These are phyloP conservation scores for Leptodontidium sp. DNA, from an alignment of 2,329 filamentous ascomycete genomes.

Conservation along the genomic window DNA sequence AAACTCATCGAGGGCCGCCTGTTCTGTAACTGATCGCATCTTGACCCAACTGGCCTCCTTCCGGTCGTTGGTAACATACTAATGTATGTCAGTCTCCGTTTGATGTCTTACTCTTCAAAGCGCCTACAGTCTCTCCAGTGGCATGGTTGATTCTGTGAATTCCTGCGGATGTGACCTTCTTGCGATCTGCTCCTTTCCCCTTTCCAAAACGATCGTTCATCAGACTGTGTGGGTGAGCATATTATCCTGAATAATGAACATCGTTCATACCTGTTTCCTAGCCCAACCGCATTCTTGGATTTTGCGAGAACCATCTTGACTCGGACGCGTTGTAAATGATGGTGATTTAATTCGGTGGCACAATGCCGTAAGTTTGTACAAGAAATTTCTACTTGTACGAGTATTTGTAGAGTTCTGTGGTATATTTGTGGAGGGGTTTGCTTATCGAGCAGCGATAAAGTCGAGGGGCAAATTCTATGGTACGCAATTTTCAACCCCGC, in stretches of 20 bases:
- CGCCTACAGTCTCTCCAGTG: slow-evolving; percentile 75
- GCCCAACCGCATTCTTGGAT: slow-evolving; percentile 92
- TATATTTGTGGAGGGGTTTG: slow-evolving; percentile 31
- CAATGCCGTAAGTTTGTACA: not conserved
- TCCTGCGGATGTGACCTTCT: slow-evolving; percentile 68
- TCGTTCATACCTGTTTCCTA: slow-evolving; percentile 71
- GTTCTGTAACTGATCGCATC: slow-evolving; percentile 98
- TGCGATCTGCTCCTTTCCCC: slow-evolving; percentile 84
- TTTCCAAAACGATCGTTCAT: slow-evolving; percentile 99
- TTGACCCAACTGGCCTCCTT: slow-evolving; percentile 97
- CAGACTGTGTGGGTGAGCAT: slow-evolving; percentile 60
- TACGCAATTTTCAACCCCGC: slow-evolving; percentile 39
- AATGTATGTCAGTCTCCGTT: slow-evolving; percentile 38
- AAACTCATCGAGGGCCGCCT: slow-evolving; percentile 96
- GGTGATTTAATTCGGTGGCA: not conserved
- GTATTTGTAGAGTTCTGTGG: slow-evolving; percentile 44
- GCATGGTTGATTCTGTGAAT: slow-evolving; percentile 73
- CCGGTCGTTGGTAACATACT: slow-evolving; percentile 90
- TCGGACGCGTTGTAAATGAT: not conserved
- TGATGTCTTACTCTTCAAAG: not conserved
- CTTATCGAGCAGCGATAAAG: slow-evolving; percentile 37
- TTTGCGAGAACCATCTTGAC: slow-evolving; percentile 78
- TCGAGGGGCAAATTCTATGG: slow-evolving; percentile 25
- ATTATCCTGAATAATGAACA: not conserved
- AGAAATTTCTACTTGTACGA: not conserved